Conservation (phyloP, 495 filamentous ascomycete species). For the Penicillium cataractarum region DNA sequence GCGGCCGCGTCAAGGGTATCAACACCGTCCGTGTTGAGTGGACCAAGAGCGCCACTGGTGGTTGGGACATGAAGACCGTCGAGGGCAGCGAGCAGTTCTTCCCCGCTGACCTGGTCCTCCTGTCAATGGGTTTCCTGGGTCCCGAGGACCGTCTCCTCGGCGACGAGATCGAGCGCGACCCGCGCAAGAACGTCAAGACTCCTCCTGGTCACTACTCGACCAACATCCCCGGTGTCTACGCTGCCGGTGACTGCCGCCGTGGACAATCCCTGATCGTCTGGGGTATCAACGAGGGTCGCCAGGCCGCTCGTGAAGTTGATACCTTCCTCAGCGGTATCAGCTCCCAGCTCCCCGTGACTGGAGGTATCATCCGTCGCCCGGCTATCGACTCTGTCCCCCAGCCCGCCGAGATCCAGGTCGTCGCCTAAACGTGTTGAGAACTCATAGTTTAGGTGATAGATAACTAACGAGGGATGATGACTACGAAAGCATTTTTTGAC, state of each 20-base stretch:
- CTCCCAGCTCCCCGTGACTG: slow-evolving; percentile 86
- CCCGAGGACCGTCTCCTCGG: slow-evolving; percentile 90
- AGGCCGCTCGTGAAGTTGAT: slow-evolving; percentile 93
- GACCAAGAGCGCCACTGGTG: slow-evolving; percentile 86
- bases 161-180: slow-evolving; percentile 86
- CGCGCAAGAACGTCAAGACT: slow-evolving; percentile 97
- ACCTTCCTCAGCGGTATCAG: slow-evolving; percentile 76
- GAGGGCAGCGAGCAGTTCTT: slow-evolving; percentile 97
- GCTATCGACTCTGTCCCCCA: slow-evolving; percentile 56
- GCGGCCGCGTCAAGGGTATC: slow-evolving; percentile 90
- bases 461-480: slow-evolving; percentile 11
- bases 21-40: slow-evolving; percentile 97
- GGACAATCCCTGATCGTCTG: slow-evolving; percentile 98
- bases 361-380: slow-evolving; percentile 87
- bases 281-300: slow-evolving; percentile 97
- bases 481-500: slow-evolving; percentile 4
- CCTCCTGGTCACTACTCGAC: slow-evolving; percentile 86
- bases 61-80: slow-evolving; percentile 99
- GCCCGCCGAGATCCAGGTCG: slow-evolving; percentile 30
- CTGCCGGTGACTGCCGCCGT: slow-evolving; percentile 94
- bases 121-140: slow-evolving; percentile 98
- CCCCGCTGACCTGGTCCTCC: slow-evolving; percentile 92
- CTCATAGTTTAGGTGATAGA: slow-evolving; percentile 1
- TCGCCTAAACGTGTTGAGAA: slow-evolving; percentile 28
- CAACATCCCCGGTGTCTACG: slow-evolving; percentile 88